phyloP scores from a whole-genome alignment of 306 rosid species.

The Acmispon strigosus region DNA sequence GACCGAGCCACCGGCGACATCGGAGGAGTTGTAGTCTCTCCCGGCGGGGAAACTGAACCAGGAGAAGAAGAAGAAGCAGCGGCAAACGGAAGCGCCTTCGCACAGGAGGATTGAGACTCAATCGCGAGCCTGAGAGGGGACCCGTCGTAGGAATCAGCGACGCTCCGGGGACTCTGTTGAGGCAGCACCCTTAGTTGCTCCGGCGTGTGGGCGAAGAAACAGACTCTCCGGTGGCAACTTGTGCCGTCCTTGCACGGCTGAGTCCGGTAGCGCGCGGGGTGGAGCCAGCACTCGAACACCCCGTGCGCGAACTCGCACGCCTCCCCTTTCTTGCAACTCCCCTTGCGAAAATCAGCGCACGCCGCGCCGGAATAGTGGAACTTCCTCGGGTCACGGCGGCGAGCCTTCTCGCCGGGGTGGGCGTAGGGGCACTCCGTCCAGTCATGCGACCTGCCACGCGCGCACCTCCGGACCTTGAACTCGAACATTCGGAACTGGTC shows the following conservation, averaged over 20 bases:
- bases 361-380: constrained; percentile 76
- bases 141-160: constrained; percentile 58
- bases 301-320: constrained; percentile 88
- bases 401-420: constrained; percentile 96
- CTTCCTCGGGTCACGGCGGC: constrained; percentile 87
- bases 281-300: constrained; percentile 97
- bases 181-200: constrained; percentile 81
- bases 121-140: constrained; percentile 53
- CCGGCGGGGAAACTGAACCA: constrained; percentile 41
- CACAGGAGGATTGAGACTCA: constrained; percentile 22
- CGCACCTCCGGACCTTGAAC: constrained; percentile 80
- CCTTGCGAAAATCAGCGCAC: constrained; percentile 89
- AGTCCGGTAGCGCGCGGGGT: constrained; percentile 83
- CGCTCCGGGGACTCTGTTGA: constrained; percentile 57
- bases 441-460: constrained; percentile 90
- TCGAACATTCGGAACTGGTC: constrained; percentile 90
- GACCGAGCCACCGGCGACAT: constrained; percentile 55
- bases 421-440: constrained; percentile 98
- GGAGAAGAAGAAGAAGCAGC: constrained; percentile 28
- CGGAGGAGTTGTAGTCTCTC: constrained; percentile 79
- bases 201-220: constrained; percentile 90
- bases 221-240: constrained; percentile 66
- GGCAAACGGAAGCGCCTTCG: constrained; percentile 29
- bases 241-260: constrained; percentile 95
- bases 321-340: constrained; percentile 77